Conservation (phyloP, 768 basidiomycete species). For the Chlorophyllum brunneum region DNA sequence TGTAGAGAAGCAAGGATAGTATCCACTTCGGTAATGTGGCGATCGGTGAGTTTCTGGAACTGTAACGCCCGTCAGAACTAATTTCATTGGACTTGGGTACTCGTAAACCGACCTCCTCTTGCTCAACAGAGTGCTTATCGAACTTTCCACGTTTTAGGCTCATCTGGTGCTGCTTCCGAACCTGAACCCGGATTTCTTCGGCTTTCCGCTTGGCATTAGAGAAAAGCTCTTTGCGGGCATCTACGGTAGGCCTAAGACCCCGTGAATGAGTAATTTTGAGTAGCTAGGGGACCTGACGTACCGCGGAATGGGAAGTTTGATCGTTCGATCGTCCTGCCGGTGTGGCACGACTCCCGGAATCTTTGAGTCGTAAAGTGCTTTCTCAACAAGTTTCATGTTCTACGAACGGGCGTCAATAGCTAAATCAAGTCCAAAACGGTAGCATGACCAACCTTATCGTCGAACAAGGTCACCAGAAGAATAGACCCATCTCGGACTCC, state of each 20-base stretch:
- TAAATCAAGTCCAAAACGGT: not conserved
- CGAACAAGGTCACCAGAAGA: conserved; percentile 72
- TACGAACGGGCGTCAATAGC: conserved; percentile 35
- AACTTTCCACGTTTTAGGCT: conserved; percentile 69
- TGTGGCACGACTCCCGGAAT: conserved; percentile 73
- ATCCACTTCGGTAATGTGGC: conserved; percentile 61
- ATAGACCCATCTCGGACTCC: conserved; percentile 76
- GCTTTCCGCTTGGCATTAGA: conserved; percentile 56
- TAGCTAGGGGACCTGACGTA: conserved; percentile 25
- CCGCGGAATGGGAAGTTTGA: conserved; percentile 82
- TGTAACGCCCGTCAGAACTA: conserved; percentile 21
- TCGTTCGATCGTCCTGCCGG: conserved; percentile 61
- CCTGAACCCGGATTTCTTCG: conserved; percentile 72
- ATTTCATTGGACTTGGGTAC: not conserved
- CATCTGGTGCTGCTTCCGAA: conserved; percentile 66
- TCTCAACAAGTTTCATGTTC: conserved; percentile 74
- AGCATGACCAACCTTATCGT: conserved; percentile 58
- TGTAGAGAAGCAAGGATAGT: conserved; percentile 60
- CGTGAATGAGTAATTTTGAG: not conserved
- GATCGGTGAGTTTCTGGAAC: conserved; percentile 75
- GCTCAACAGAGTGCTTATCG: conserved; percentile 62
- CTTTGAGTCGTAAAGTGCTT: conserved; percentile 71
- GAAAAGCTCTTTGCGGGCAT: conserved; percentile 56
- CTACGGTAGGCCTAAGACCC: conserved; percentile 65
- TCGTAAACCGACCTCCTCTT: conserved; percentile 55